Evolutionary conservation across 306 rosid genomes (phyloP).

Genomic region (Sicyos edulis): DNA sequence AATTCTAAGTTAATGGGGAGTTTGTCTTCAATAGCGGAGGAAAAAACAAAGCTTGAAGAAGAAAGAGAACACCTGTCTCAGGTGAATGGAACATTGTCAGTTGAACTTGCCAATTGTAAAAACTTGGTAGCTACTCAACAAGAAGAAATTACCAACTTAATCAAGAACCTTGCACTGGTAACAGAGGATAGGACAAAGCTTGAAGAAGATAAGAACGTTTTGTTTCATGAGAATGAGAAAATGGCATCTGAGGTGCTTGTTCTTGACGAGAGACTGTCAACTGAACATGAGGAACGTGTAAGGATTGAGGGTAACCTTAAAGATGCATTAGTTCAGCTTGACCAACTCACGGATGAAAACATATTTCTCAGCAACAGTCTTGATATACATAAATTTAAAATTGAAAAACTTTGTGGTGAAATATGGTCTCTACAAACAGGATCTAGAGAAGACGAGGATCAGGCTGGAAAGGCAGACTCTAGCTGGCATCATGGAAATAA

Average conservation of each 20-base stretch:
- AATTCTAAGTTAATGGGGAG: constrained; percentile 42
- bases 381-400: constrained; percentile 44
- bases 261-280: constrained; percentile 45
- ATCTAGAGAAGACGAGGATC: constrained; percentile 34
- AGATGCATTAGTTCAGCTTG: constrained; percentile 41
- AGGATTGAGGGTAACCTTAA: constrained; percentile 48
- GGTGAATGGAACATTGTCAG: constrained; percentile 47
- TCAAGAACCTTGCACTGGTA: constrained; percentile 44
- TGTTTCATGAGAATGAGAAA: constrained; percentile 45
- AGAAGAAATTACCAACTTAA: constrained; percentile 46
- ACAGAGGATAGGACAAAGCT: constrained; percentile 43
- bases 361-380: constrained; percentile 45
- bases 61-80: constrained; percentile 42
- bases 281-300: constrained; percentile 40
- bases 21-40: constrained; percentile 48
- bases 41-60: constrained; percentile 37
- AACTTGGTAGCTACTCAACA: constrained; percentile 41
- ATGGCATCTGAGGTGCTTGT: constrained; percentile 43
- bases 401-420: constrained; percentile 36
- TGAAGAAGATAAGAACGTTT: constrained; percentile 47
- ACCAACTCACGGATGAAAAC: constrained; percentile 62
- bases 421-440: constrained; percentile 30
- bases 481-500: constrained; percentile 34
- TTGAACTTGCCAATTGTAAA: constrained; percentile 46
- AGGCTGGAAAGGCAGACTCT: constrained; percentile 28